A percentile compares a stretch with the other conserved stretches of the same genome.
Evolutionary conservation across 2,329 filamentous ascomycete genomes (phyloP).

Genomic region (Fusarium agapanthi): DNA sequence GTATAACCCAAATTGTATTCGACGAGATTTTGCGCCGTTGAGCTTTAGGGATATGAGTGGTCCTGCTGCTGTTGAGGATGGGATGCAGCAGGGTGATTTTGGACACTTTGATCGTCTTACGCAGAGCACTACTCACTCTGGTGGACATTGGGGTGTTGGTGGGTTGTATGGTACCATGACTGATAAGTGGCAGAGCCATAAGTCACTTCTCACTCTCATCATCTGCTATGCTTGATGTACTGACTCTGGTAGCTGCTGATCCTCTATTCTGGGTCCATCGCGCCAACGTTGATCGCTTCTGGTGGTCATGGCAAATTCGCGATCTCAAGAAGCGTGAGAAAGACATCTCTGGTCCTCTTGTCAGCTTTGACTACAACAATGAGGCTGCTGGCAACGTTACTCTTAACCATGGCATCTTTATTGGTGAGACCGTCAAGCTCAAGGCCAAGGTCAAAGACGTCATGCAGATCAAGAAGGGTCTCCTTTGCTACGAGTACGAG

Average conservation of each 20-base stretch:
- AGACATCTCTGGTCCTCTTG: slow-evolving; percentile 21
- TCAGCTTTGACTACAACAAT: slow-evolving; percentile 26
- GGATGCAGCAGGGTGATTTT: slow-evolving; percentile 37
- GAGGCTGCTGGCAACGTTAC: slow-evolving; percentile 10
- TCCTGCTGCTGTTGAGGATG: slow-evolving; percentile 14
- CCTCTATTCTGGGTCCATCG: slow-evolving; percentile 45
- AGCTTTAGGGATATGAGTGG: slow-evolving; percentile 22
- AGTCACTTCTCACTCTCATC: accelerated
- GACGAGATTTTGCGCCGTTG: slow-evolving; percentile 25
- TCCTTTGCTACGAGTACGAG: slow-evolving; percentile 19
- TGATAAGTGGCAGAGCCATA: slow-evolving; percentile 27
- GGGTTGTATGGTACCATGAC: slow-evolving; percentile 42
- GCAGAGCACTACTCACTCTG: slow-evolving; percentile 38
- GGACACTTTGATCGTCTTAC: slow-evolving; percentile 31
- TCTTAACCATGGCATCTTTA: background rate
- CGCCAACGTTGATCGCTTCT: slow-evolving; percentile 42
- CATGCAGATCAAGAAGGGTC: slow-evolving; percentile 18
- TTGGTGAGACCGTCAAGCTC: slow-evolving; percentile 9
- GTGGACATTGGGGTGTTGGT: slow-evolving; percentile 40
- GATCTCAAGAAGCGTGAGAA: slow-evolving; percentile 12
- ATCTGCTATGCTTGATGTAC: accelerated
- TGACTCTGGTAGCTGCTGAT: slow-evolving; percentile 25
- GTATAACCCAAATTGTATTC: slow-evolving; percentile 14
- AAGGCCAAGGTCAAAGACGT: slow-evolving; percentile 16
- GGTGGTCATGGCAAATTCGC: slow-evolving; percentile 33